Base-by-base conservation (phyloP, 2,329 filamentous ascomycete species). In the Sporothrix pseudoabietina region DNA sequence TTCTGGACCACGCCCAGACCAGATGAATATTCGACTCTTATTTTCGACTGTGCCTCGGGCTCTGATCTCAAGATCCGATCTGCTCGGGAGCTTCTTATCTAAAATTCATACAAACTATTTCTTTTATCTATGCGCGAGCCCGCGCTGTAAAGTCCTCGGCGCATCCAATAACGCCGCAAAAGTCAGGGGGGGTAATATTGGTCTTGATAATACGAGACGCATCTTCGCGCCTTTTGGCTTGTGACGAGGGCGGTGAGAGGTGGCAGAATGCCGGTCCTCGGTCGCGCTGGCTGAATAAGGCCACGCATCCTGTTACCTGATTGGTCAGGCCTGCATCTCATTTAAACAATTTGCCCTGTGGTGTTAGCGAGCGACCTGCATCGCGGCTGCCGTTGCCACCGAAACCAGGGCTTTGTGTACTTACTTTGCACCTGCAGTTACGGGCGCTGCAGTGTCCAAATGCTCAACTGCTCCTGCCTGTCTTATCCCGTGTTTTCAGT, bases 231-330 rank as follows among this genome's bases (percentile, higher is more conserved):
- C 30, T 44, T 47, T 71, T 74, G 19, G 73, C 66, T 72, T 71
- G 71, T 74, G 73, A 72, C 59, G 59, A 74, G 61, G 55, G 73
- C 71, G 73, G 73, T 74, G 65, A 3, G 4, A 2, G 4, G 8
- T 16, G 73, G 73, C 73, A 74, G 59, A 71, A 66, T 26, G 1
- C 12, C 14, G 9, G 57, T 61, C 61, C 68, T 63, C 71, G 59
- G 61, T 41, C 59, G 39, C 41, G 19, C 35, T 26, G 44, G 72
- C 39, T 54, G 44, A 69, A 63, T 63, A 72, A 63, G 26, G 26
- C 19, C 19, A 2, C 7, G 35, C n/a, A 44, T 47, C 1, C 26
- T 22, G n/a, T 7, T 9, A 1, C 4, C 26, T 71, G 65, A 74
- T 74, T 74, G 73, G 73, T 52, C 26, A 9, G 5, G 7, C 7